Conservation (phyloP, 1,284 basidiomycete species). For the Fomitopsis schrenkii region DNA sequence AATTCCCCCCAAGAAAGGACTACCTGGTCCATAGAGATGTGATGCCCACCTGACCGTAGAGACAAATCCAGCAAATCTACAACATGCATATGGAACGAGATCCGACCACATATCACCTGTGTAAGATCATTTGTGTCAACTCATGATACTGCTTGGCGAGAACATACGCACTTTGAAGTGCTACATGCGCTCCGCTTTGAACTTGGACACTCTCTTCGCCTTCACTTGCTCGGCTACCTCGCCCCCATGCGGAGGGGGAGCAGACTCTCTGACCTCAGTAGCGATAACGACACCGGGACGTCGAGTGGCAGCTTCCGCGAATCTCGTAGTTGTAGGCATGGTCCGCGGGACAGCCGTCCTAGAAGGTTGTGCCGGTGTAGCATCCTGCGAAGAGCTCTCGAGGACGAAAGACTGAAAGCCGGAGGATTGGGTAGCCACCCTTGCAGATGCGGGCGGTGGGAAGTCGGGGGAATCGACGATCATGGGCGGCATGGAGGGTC, state of each 20-base stretch:
- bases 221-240: slow-evolving; percentile 6
- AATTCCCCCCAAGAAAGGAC: too few species aligned
- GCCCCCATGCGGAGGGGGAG: slow-evolving; percentile 4
- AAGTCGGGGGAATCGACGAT: slow-evolving; percentile 38
- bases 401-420: slow-evolving; percentile 8
- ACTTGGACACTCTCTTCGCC: slow-evolving; percentile 39
- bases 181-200: slow-evolving; percentile 38
- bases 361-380: not conserved
- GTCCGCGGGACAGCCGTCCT: not conserved
- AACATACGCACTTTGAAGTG: not conserved
- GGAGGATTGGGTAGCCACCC: slow-evolving; percentile 6
- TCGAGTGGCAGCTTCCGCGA: slow-evolving; percentile 6
- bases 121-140: too few species aligned
- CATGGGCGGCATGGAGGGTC: slow-evolving; percentile 14
- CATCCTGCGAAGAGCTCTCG: slow-evolving; percentile 16
- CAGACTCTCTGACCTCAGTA: slow-evolving; percentile 34
- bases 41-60: too few species aligned
- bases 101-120: too few species aligned
- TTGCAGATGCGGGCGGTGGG: slow-evolving; percentile 9
- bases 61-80: too few species aligned
- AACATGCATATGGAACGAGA: too few species aligned
- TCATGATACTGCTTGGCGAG: too few species aligned
- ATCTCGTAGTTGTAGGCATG: not conserved
- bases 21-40: too few species aligned
- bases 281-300: slow-evolving; percentile 39